A percentile compares a stretch with the other conserved stretches of the same genome.
Evolutionary conservation across 2,329 filamentous ascomycete genomes (phyloP).

Genomic region (Exophiala phaeomuriformis): DNA sequence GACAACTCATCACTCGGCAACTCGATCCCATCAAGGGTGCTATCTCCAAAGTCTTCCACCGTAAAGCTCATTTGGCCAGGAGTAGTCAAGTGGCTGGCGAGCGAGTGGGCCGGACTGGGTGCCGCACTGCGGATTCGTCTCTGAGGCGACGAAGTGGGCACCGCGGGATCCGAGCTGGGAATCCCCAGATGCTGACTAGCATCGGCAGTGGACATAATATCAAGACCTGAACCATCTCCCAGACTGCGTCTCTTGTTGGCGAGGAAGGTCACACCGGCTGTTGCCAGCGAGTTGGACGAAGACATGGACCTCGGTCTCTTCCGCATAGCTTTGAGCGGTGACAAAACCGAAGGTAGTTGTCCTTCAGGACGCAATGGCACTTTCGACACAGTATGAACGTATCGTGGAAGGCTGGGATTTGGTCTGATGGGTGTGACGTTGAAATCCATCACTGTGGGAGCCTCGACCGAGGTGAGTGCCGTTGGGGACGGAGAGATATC

Average conservation of each 20-base stretch:
- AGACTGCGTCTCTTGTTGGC: constrained; percentile 17
- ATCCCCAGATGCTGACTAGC: constrained; percentile 1
- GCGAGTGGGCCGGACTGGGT: constrained; percentile 22
- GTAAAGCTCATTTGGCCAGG: constrained; percentile 24
- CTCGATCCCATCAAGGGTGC: constrained; percentile 24
- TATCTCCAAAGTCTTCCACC: constrained; percentile 24
- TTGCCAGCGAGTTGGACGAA: constrained; percentile 35
- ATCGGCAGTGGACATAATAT: neutral
- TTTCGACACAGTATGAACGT: constrained; percentile 69
- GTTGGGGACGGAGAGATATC: neutral
- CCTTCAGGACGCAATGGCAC: constrained; percentile 64
- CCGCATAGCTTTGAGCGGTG: constrained; percentile 40
- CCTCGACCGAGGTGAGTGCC: neutral
- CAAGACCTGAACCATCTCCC: neutral
- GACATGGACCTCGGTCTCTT: constrained; percentile 46
- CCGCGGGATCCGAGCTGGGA: constrained; percentile 1
- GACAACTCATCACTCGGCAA: constrained; percentile 20
- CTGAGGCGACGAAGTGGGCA: constrained; percentile 13
- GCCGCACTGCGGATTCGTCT: constrained; percentile 21
- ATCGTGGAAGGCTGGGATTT: constrained; percentile 41
- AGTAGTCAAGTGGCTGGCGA: constrained; percentile 13
- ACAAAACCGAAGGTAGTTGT: constrained; percentile 31
- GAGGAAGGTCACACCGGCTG: neutral
- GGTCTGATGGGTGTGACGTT: constrained; percentile 49
- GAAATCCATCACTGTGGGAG: constrained; percentile 14